Base-by-base conservation (phyloP, 1,139 yeast genomes). In the Hansenula lynferdii region DNA sequence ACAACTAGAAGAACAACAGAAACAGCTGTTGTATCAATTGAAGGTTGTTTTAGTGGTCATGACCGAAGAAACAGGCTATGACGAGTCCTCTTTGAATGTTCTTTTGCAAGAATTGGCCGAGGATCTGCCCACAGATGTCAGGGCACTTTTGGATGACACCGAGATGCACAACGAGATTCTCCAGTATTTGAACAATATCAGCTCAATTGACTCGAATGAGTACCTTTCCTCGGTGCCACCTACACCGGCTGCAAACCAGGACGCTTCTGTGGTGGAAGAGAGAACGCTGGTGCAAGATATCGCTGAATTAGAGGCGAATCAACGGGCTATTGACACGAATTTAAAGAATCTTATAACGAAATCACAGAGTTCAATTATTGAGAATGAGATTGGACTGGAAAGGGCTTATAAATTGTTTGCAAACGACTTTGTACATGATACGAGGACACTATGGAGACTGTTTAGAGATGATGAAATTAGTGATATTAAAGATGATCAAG, bases 251-350 rank as follows among this genome's bases (percentile, higher is more conserved):
- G 36, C 42, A 1, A 43, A 44, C 33, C 37, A 34, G 9, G 27
- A 20, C 2, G n/a, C 15, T 1, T 11, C 6, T 6, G 35, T 20
- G 11, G 42, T 27, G 3, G 43, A 42, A 14, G 48, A 40, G 2
- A 43, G 50, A 34, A 52, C 56, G 0, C 35, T 67, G 15, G 61
- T 64, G 0, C 69, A 63, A 39, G 76, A 69, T 39, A 69, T 72
- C 29, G 77, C 77, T 0, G 78, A 73, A 43, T 47, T 71, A 6
- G 76, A 70, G 40, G 67, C 71, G 0, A 40, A 59, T 20, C 65
- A 69, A 36, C 53, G 68, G 18, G 40, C 51, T 0, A 43, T 67
- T 15, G 77, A 70, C 39, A 50, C 56, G 8, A 49, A 59, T 37
- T 46, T 71, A 25, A 65, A 63, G 43, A 46, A 47, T 3, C 44